Evolutionary conservation across 441 rosid species (phyloP).

Genomic region (Cnidoscolus chayamansa): DNA sequence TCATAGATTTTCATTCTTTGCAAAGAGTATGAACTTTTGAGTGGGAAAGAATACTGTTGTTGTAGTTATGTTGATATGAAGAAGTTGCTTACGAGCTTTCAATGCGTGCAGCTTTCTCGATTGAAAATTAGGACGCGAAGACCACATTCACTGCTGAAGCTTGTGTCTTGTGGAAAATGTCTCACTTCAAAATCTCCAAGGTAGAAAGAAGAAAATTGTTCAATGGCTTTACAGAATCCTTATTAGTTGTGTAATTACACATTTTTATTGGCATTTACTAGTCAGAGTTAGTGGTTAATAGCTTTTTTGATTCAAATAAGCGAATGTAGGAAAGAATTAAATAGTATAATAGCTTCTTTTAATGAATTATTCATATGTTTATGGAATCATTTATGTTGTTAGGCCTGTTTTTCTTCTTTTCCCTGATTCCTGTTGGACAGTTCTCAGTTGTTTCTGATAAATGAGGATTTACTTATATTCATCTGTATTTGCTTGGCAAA

Average conservation of each 20-base stretch:
- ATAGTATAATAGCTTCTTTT: slow-evolving; percentile 8
- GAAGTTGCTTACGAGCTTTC: not conserved
- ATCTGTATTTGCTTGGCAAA: too few species aligned
- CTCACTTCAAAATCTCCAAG: slow-evolving; percentile 67
- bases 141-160: slow-evolving; percentile 65
- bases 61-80: not conserved
- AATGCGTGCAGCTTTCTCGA: slow-evolving; percentile 59
- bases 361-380: not conserved
- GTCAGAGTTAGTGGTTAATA: slow-evolving; percentile 23
- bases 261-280: slow-evolving; percentile 34
- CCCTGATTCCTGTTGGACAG: too few species aligned
- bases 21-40: too few species aligned
- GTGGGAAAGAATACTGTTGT: too few species aligned
- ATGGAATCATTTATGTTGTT: not conserved
- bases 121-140: slow-evolving; percentile 64
- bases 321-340: slow-evolving; percentile 31
- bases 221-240: slow-evolving; percentile 22
- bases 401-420: not conserved
- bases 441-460: too few species aligned
- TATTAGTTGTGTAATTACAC: slow-evolving; percentile 36
- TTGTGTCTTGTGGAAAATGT: slow-evolving; percentile 79
- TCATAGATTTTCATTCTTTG: too few species aligned
- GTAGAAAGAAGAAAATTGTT: slow-evolving; percentile 27
- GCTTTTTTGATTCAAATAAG: slow-evolving; percentile 33
- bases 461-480: too few species aligned